Conservation (phyloP, 2,329 filamentous ascomycete species). For the Fusarium robinianum region DNA sequence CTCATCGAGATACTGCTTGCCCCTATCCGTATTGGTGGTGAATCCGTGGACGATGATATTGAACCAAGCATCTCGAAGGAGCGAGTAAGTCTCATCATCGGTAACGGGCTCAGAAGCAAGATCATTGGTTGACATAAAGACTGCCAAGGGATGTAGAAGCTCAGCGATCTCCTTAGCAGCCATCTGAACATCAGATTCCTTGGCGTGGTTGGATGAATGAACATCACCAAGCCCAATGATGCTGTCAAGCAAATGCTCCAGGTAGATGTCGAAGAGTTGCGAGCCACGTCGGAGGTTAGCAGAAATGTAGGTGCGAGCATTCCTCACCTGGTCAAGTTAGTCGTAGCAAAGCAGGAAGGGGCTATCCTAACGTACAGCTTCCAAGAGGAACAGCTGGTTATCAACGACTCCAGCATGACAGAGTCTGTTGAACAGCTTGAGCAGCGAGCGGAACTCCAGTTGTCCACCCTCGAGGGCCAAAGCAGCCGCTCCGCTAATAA, state of each 20-base stretch:
- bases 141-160: constrained; percentile 82
- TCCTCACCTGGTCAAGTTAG: constrained; percentile 61
- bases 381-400: constrained; percentile 67
- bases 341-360: neutral
- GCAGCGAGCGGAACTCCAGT: constrained; percentile 80
- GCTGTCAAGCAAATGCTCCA: constrained; percentile 80
- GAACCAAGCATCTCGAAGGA: constrained; percentile 94
- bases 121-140: constrained; percentile 73
- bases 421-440: constrained; percentile 81
- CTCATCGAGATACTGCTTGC: constrained; percentile 74
- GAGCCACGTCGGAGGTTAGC: constrained; percentile 69
- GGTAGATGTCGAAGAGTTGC: constrained; percentile 79
- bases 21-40: constrained; percentile 71
- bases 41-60: constrained; percentile 97
- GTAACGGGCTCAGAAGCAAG: constrained; percentile 53
- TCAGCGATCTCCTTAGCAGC: constrained; percentile 87
- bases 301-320: constrained; percentile 80
- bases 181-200: constrained; percentile 78
- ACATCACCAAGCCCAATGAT: constrained; percentile 91
- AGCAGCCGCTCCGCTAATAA: constrained; percentile 79
- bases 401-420: constrained; percentile 74
- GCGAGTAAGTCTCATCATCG: constrained; percentile 71
- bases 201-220: constrained; percentile 72
- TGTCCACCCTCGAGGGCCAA: constrained; percentile 78
- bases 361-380: constrained; percentile 63